Evolutionary conservation across 2,329 filamentous ascomycete species (phyloP), one percentile per base, ranked within the genome.

Genomic region (Ophiostoma piceae): DNA sequence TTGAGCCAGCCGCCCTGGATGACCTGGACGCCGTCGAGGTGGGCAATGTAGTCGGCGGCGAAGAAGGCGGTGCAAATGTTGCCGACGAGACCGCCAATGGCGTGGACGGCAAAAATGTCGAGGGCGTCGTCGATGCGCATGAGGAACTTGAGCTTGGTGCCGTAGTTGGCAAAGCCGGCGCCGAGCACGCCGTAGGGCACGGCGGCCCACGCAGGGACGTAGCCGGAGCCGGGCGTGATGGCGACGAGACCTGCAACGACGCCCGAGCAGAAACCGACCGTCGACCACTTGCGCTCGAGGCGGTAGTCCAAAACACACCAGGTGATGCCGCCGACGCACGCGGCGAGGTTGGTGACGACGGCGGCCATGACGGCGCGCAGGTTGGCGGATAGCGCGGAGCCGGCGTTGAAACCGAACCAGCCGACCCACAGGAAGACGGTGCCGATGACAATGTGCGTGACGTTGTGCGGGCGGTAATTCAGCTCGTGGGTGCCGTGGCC

Each of bases 351-450:
- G 68, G 93, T 96, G 60, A 94, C 91, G 1, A 94, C 84, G 12
- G 90, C 91, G 62, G 93, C 93, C 89, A 96, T 92, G 75, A 96
- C 85, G 64, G 92, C 92, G 67, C 93, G 89, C 76, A 96, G 79
- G 79, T 95, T 96, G 68, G 92, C 92, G 66, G 88, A 84, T 69
- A 95, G 83, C 16, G 92, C 92, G 19, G 90, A 93, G 73, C 92
- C 92, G 67, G 91, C 92, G 75, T 96, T 97, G 87, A 97, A 97
- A 65, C 93, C 93, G 76, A 96, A 96, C 93, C 92, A 97, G 69
- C 93, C 93, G 19, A 96, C 91, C 92, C 93, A 97, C n/a, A 97
- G 88, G 81, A 97, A 96, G 66, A 96, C 92, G 3, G 93, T 96
- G 39, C 93, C 93, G 70, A 96, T 90, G 68, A 96, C 92, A 74